Evolutionary conservation across 768 basidiomycete species (phyloP).

Genomic region (Pleurotus tuber-regium): DNA sequence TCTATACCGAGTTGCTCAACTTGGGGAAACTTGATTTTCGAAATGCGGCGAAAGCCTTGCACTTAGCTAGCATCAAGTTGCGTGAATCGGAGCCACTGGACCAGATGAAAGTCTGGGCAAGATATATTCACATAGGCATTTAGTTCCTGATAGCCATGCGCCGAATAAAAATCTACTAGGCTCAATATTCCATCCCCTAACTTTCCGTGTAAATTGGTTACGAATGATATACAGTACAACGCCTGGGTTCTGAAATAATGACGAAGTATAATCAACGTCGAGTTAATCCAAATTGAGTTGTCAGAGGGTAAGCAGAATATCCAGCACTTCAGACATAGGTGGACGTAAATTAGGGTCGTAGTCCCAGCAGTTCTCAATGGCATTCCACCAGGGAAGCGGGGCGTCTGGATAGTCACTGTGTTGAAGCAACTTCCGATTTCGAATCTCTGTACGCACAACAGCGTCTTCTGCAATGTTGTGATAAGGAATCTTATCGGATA

Average conservation of each 20-base stretch:
- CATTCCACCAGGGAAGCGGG: not conserved
- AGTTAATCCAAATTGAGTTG: too few species aligned
- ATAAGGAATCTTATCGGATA: not conserved
- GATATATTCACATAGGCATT: not conserved
- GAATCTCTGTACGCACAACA: too few species aligned
- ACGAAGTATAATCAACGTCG: too few species aligned
- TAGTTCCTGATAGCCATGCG: not conserved
- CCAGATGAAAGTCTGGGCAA: not conserved
- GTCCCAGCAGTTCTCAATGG: not conserved
- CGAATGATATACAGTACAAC: not conserved
- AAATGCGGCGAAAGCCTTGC: not conserved
- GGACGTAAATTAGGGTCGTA: not conserved
- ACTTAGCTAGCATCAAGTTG: not conserved
- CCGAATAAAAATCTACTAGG: too few species aligned
- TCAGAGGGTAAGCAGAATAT: too few species aligned
- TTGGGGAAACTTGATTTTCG: not conserved
- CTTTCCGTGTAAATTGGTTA: not conserved
- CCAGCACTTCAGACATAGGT: not conserved
- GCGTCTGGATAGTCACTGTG: not conserved
- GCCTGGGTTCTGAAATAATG: too few species aligned
- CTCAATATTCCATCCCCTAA: not conserved
- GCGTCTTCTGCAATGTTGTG: not conserved
- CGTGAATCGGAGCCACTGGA: not conserved
- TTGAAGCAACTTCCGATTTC: not conserved
- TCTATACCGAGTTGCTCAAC: constrained; percentile 3